Evolutionary conservation across 2,329 filamentous ascomycete species (phyloP), one percentile per base, ranked within the genome.

Genomic region (Zymoseptoria brevis): DNA sequence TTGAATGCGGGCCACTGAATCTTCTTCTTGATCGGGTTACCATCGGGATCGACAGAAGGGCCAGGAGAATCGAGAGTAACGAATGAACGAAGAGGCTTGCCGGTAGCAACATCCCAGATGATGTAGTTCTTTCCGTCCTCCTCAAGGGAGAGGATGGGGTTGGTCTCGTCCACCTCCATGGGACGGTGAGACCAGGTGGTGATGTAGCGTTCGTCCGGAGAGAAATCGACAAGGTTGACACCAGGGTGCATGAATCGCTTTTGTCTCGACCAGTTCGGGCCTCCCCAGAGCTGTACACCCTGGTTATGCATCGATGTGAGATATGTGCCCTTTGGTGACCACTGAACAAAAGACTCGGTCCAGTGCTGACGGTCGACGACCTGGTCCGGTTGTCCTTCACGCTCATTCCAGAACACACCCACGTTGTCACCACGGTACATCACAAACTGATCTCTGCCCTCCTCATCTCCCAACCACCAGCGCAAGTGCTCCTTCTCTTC

Each of bases 71-170:
- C 94, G 64, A 96, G 83, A 67, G 93, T 96, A 64, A 90, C 86
- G 73, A 99, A 99, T 0, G 94, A 97, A 64, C 94, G 89, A 55
- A 99, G 82, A 58, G 93, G 90, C 74, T 93, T 89, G 69, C 85
- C 87, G 8, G 93, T 94, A 56, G 89, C 88, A 63, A 97, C 87
- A 71, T 97, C 93, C 94, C 94, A 99, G 71, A 99, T 92, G 71
- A 99, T 88, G 76, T 97, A 97, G 82, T 97, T 96, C 82, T 97
- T 97, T 75, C 94, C 94, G 69, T 99, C 93, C 71, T 99, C 94
- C 71, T 97, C 94, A 61, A 91, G 60, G 16, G 76, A 76, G 6
- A 80, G 80, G 3, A 89, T 87, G 55, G 96, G 81, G 74, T 96
- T 88, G 65, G 89, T 88, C 68, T 97, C 94, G 60, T 94, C 89